These are phyloP conservation scores for Xanthoconium separans DNA, from an alignment of 1,284 basidiomycete species.

Conservation along the genomic window DNA sequence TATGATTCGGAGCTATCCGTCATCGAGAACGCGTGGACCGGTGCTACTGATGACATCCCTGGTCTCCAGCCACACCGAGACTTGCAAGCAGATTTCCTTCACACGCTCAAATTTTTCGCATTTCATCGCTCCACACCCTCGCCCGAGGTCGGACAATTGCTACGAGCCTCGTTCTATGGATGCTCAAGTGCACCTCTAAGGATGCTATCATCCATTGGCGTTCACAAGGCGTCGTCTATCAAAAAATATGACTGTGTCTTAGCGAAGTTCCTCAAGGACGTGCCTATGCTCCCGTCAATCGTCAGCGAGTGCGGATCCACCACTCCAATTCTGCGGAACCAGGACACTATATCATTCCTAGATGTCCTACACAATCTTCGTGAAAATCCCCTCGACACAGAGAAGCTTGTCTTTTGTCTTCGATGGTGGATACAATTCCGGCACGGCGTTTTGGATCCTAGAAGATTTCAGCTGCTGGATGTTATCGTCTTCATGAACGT, in stretches of 20 bases:
- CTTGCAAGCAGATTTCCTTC: neutral
- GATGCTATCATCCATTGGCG: neutral
- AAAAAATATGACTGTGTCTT: neutral
- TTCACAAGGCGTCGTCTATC: neutral
- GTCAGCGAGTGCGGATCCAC: neutral
- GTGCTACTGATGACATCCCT: too few relatives aligned
- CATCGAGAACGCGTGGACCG: too few relatives aligned
- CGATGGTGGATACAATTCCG: neutral
- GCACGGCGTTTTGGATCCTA: too few relatives aligned
- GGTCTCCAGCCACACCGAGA: too few relatives aligned
- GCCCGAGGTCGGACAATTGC: neutral
- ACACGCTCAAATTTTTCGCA: neutral
- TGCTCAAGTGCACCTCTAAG: neutral
- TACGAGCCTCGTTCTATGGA: neutral
- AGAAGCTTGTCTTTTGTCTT: neutral
- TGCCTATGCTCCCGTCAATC: neutral
- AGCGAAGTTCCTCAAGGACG: neutral
- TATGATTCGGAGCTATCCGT: too few relatives aligned
- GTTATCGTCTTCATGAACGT: too few relatives aligned
- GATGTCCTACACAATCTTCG: neutral
- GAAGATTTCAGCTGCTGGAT: too few relatives aligned
- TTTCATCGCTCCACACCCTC: neutral
- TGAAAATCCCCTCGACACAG: neutral
- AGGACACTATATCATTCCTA: neutral
- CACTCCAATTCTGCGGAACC: neutral